A percentile compares a stretch with the other conserved stretches of the same genome.
phyloP scores from a whole-genome alignment of 1,139 yeast genomes.

The Candida albicans region DNA sequence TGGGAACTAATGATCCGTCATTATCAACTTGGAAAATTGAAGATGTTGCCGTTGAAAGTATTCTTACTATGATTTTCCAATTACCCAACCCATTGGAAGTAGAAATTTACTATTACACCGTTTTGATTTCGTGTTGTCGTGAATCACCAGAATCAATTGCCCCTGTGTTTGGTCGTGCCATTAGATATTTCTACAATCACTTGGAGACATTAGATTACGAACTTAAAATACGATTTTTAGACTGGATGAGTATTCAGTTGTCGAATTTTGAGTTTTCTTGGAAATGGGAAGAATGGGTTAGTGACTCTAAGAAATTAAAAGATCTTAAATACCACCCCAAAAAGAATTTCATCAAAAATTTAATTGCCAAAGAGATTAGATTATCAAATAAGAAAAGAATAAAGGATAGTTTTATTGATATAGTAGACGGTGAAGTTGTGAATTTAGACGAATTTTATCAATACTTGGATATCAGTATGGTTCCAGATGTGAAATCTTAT shows the following conservation, averaged over 20 bases:
- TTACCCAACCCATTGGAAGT: constrained; percentile 69
- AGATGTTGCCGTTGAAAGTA: constrained; percentile 83
- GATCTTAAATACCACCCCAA: constrained; percentile 63
- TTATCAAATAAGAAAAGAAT: constrained; percentile 71
- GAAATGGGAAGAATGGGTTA: constrained; percentile 97
- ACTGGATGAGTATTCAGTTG: constrained; percentile 93
- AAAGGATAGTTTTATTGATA: constrained; percentile 67
- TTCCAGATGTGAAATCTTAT: constrained; percentile 26
- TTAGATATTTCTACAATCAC: constrained; percentile 76
- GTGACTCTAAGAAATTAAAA: constrained; percentile 43
- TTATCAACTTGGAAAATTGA: constrained; percentile 86
- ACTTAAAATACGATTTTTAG: constrained; percentile 68
- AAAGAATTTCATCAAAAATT: constrained; percentile 69
- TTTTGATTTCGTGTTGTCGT: constrained; percentile 87
- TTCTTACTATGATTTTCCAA: constrained; percentile 73
- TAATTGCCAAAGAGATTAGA: constrained; percentile 81
- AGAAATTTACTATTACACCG: constrained; percentile 77
- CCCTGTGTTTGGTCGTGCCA: constrained; percentile 92
- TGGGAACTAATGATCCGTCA: constrained; percentile 45
- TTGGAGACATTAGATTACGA: constrained; percentile 73
- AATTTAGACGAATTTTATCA: constrained; percentile 58
- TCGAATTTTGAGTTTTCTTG: constrained; percentile 94
- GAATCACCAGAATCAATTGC: constrained; percentile 89
- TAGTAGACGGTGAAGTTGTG: constrained; percentile 20
- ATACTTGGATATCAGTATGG: constrained; percentile 53